Base-by-base conservation (phyloP, 306 rosid genomes). In the Hippophae tibetana region DNA sequence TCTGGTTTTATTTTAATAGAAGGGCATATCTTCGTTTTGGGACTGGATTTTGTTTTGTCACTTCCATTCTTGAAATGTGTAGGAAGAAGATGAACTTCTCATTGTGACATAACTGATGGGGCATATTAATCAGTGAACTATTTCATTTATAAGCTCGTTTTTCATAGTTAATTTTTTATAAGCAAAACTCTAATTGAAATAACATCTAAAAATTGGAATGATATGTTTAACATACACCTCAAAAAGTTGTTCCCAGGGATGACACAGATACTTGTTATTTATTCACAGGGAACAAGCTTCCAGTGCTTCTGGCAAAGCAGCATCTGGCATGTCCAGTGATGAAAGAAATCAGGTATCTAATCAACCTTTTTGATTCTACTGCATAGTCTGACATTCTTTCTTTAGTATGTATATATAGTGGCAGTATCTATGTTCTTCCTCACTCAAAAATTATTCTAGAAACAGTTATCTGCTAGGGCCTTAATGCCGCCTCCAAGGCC, bases 401-500 rank as follows among this genome's bases (percentile, higher is more conserved):
- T 31, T 31, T 31, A 31, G 38, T 31, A 4, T 58, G 5, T 47
- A 25, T 25, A 53, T 1, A 23, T 13, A 44, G 43, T 49, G 43
- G n/a, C 5, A 42, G 1, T 31, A 25, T 11, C 54, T 57, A 54
- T 45, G 47, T 54, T 8, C 14, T 63, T 5, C 38, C 56, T 63
- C 47, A 43, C 69, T 61, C 68, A 31, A 67, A 6, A 42, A 61
- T 60, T 72, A 13, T 74, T 81, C 44, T 77, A 88, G 96, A 84
- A 85, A 78, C 95, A 81, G 84, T 80, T 81, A 66, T 92, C 96
- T 65, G 99, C 95, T 61, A 85, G 95, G 80, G 93, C 83, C 69
- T 80, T 92, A 71, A 88, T 92, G 96, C 96, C 99, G 5, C 99
- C 99, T 57, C 99, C 99, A 55, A 84, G 86, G 52, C 84, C 94